These are phyloP conservation scores for Monilinia laxa DNA, from an alignment of 2,329 filamentous ascomycete species.

Conservation along the genomic window DNA sequence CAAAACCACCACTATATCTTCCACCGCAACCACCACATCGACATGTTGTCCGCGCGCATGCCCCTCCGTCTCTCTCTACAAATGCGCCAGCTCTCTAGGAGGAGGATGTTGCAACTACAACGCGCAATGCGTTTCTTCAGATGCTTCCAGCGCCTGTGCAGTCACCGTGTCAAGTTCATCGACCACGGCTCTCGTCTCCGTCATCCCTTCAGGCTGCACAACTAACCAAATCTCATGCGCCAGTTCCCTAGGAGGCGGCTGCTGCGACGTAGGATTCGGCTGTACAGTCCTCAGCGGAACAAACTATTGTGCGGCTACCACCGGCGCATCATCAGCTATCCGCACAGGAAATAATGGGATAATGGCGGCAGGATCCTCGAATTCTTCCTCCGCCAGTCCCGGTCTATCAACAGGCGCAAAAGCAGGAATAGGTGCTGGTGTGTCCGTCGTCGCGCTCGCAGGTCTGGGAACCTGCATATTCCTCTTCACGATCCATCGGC, in stretches of 20 bases:
- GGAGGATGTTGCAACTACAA: conserved; percentile 50
- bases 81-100: conserved; percentile 41
- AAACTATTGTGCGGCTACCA: conserved; percentile 45
- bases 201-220: conserved; percentile 47
- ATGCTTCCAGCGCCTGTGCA: conserved; percentile 39
- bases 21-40: conserved; percentile 26
- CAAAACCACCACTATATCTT: conserved; percentile 33
- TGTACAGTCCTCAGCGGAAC: conserved; percentile 45
- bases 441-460: conserved; percentile 46
- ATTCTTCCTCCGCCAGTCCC: background rate
- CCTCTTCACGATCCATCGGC: conserved; percentile 49
- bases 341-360: conserved; percentile 32
- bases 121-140: conserved; percentile 44
- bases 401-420: conserved; percentile 52
- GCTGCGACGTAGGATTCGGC: conserved; percentile 48
- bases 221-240: conserved; percentile 48
- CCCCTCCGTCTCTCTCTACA: conserved; percentile 35
- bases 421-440: conserved; percentile 57
- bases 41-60: conserved; percentile 43
- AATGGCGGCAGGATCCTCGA: background rate
- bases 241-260: conserved; percentile 47
- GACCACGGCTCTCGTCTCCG: conserved; percentile 32
- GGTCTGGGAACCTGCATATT: conserved; percentile 48
- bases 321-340: conserved; percentile 32
- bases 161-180: conserved; percentile 25